Percentiles rank a stretch among this genome's conserved stretches.
Evolutionary conservation across 108 stramenopile species (phyloP).

Genomic region (Cyclostephanos tholiformis): DNA sequence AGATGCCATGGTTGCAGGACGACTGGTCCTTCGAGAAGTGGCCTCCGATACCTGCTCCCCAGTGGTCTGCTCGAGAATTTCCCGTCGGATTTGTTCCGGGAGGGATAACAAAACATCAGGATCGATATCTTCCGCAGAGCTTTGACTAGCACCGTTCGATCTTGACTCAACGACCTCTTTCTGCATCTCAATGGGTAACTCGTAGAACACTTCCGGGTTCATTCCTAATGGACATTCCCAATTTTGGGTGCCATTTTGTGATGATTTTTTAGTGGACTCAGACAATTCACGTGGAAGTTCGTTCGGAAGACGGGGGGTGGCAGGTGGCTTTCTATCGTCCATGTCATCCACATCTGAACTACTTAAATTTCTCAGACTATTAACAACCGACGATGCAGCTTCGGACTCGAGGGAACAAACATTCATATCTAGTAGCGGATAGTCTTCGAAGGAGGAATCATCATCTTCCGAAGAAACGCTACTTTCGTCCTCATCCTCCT

Average conservation of each 20-base stretch:
- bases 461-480: neutral
- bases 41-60: neutral
- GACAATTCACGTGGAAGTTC: neutral
- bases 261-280: neutral
- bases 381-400: conserved; percentile 1
- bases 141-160: neutral
- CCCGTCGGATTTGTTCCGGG: conserved; percentile 33
- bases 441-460: conserved; percentile 24
- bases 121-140: conserved; percentile 19
- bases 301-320: neutral
- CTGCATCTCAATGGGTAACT: conserved; percentile 38
- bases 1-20: neutral
- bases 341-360: neutral
- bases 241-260: neutral
- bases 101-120: conserved; percentile 38
- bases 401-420: conserved; percentile 22
- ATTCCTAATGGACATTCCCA: conserved; percentile 35
- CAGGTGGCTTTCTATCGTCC: conserved; percentile 21
- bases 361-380: neutral
- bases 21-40: neutral
- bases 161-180: conserved; percentile 21
- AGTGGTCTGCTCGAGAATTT: conserved; percentile 28
- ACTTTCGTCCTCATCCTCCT: neutral
- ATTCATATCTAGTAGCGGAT: conserved; percentile 21
- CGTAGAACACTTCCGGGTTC: conserved; percentile 39